These are phyloP conservation scores for Nicotiana tabacum DNA, from an alignment of 257 asterid genomes.

Conservation along the genomic window DNA sequence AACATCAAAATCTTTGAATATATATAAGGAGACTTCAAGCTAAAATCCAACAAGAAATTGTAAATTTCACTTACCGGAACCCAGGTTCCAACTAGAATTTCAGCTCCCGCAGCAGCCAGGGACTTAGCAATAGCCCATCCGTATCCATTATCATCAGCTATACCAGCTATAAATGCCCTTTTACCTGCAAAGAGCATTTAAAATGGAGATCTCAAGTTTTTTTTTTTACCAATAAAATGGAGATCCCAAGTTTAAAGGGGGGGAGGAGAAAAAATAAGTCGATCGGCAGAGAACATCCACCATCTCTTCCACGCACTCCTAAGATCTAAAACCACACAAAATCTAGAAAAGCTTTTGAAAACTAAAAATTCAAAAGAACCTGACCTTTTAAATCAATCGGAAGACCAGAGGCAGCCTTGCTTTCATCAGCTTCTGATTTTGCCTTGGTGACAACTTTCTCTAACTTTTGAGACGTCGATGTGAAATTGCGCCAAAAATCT, in stretches of 20 bases:
- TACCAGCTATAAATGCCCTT: constrained; percentile 86
- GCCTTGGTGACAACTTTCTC: constrained; percentile 46
- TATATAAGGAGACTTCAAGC: neutral
- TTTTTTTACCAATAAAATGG: too few relatives aligned
- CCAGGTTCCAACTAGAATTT: constrained; percentile 85
- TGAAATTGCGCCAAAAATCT: constrained; percentile 35
- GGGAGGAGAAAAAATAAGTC: neutral
- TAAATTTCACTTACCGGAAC: constrained; percentile 63
- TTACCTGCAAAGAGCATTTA: constrained; percentile 40
- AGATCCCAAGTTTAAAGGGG: neutral
- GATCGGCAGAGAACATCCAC: neutral
- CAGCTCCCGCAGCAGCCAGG: constrained; percentile 92
- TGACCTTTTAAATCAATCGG: constrained; percentile 63
- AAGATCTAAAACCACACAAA: neutral
- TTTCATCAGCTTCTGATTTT: constrained; percentile 48
- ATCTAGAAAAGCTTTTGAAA: neutral
- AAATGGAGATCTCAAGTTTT: neutral
- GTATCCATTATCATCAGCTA: constrained; percentile 90
- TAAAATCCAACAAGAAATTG: neutral
- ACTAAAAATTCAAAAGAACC: neutral
- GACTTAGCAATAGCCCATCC: constrained; percentile 97
- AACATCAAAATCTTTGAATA: neutral
- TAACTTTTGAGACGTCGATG: constrained; percentile 41
- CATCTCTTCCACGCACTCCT: neutral
- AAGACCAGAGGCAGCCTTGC: constrained; percentile 47